These are phyloP conservation scores for Sporisorium graminicola DNA, from an alignment of 1,284 basidiomycete species.

Conservation along the genomic window DNA sequence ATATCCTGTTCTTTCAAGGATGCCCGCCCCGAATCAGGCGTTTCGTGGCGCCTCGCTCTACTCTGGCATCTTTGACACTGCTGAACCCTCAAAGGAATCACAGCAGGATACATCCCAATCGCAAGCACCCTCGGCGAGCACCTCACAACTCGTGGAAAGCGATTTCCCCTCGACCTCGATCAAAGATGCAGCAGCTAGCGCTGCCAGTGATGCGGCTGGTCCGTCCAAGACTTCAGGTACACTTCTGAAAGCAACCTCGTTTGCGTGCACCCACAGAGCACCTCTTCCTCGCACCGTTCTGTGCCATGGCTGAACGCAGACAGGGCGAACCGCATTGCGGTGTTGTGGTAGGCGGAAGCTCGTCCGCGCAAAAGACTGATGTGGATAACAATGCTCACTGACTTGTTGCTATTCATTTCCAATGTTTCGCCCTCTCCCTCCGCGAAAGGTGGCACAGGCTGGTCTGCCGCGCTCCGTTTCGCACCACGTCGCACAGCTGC, in stretches of 20 bases:
- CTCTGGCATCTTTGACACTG: slow-evolving; percentile 49
- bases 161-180: too few species aligned
- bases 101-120: neutral
- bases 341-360: slow-evolving; percentile 2
- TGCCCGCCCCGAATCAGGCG: slow-evolving; percentile 26
- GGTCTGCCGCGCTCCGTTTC: slow-evolving; percentile 62
- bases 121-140: neutral
- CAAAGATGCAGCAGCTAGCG: neutral
- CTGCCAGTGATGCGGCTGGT: slow-evolving; percentile 7
- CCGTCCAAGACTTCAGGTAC: slow-evolving; percentile 49
- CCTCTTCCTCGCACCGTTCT: neutral
- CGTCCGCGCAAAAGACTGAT: neutral
- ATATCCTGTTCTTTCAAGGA: neutral
- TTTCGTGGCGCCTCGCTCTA: slow-evolving; percentile 52
- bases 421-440: neutral
- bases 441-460: slow-evolving; percentile 20
- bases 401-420: slow-evolving; percentile 7
- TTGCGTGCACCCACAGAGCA: neutral
- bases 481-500: slow-evolving; percentile 48
- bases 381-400: slow-evolving; percentile 40
- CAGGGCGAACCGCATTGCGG: neutral
- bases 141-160: neutral
- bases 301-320: neutral
- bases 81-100: slow-evolving; percentile 1
- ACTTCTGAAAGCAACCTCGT: slow-evolving; percentile 21